These are phyloP conservation scores for Tylopilus subfusipes DNA, from an alignment of 768 basidiomycete species.

Conservation along the genomic window DNA sequence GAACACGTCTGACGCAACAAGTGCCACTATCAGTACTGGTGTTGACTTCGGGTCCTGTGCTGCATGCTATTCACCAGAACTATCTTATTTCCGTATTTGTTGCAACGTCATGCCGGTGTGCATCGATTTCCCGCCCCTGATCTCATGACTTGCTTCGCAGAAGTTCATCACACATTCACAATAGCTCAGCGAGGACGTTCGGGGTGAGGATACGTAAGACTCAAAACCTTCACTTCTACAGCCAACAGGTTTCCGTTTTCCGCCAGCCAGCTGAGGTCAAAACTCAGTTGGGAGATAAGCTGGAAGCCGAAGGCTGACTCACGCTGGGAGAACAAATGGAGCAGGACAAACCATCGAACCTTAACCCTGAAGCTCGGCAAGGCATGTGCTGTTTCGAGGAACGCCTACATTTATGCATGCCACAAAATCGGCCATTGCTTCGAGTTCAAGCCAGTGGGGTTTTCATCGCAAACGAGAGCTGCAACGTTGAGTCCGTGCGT, in stretches of 20 bases:
- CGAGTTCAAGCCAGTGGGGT: constrained; percentile 6
- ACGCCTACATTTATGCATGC: neutral
- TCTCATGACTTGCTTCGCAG: constrained; percentile 9
- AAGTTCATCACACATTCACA: neutral
- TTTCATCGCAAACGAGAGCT: constrained; percentile 11
- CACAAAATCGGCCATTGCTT: neutral
- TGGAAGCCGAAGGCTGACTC: constrained; percentile 13
- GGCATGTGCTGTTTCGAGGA: constrained; percentile 1
- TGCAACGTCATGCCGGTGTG: constrained; percentile 7
- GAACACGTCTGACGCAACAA: constrained; percentile 1
- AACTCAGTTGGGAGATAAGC: constrained; percentile 24
- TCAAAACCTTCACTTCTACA: constrained; percentile 12
- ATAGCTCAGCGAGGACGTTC: neutral
- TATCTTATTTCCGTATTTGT: constrained; percentile 28
- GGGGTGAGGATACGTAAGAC: constrained; percentile 11
- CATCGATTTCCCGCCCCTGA: constrained; percentile 15
- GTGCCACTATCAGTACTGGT: constrained; percentile 4
- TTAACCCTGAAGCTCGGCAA: constrained; percentile 10
- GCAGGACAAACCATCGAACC: constrained; percentile 17
- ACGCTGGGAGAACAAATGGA: constrained; percentile 2
- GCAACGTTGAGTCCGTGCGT: constrained; percentile 25
- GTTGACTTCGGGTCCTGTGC: constrained; percentile 6
- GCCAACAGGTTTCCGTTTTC: constrained; percentile 5
- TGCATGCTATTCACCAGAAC: constrained; percentile 6
- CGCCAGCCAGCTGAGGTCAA: constrained; percentile 6